Evolutionary conservation across 345 rosid species (phyloP).

Genomic region (Pistacia integerrima): DNA sequence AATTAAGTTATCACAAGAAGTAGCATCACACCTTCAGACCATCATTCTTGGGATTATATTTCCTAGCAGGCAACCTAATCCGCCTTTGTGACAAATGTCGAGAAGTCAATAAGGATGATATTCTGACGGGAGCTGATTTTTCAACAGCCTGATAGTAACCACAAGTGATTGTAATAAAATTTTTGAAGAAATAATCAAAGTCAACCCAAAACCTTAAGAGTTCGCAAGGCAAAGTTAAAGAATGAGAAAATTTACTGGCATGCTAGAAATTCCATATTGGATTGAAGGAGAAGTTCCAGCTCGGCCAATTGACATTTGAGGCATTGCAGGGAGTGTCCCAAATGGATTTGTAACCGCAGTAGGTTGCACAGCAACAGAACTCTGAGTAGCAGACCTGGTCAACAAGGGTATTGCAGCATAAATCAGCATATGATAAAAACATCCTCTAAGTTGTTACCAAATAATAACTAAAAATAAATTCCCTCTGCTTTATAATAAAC

Average conservation of each 20-base stretch:
- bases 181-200: not conserved
- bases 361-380: slow-evolving; percentile 53
- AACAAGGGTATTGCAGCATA: not conserved
- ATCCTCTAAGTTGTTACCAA: not conserved
- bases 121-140: slow-evolving; percentile 73
- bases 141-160: slow-evolving; percentile 64
- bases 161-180: not conserved
- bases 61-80: slow-evolving; percentile 73
- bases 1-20: not conserved
- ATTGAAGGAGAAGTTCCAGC: slow-evolving; percentile 73
- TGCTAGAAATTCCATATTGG: slow-evolving; percentile 88
- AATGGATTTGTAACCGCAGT: slow-evolving; percentile 68
- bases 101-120: slow-evolving; percentile 79
- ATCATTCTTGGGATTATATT: slow-evolving; percentile 71
- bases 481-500: not conserved
- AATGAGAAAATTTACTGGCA: slow-evolving; percentile 63
- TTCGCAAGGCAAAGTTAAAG: slow-evolving; percentile 5
- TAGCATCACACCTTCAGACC: slow-evolving; percentile 54
- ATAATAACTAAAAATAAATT: not conserved
- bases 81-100: slow-evolving; percentile 79
- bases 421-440: slow-evolving; percentile 6
- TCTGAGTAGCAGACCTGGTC: slow-evolving; percentile 57
- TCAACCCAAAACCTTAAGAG: not conserved
- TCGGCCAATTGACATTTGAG: slow-evolving; percentile 82
- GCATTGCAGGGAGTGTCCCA: slow-evolving; percentile 90